Evolutionary conservation across 73 alveolate species (phyloP).

Genomic region (Effrenium voratum): DNA sequence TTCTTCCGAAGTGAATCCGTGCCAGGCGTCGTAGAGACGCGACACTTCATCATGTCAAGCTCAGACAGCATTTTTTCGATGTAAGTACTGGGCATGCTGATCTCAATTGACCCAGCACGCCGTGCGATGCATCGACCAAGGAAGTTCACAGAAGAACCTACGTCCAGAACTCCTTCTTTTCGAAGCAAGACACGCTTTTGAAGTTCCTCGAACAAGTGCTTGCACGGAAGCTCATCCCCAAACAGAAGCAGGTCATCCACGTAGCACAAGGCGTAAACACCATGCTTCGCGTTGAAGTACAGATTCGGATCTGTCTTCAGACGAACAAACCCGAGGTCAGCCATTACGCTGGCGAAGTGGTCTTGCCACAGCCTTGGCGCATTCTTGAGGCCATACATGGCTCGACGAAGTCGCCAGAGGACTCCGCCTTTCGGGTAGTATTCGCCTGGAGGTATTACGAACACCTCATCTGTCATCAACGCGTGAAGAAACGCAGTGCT

Average conservation of each 20-base stretch:
- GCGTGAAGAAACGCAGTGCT: slow-evolving; percentile 36
- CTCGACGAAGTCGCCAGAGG: background rate
- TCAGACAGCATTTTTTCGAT: background rate
- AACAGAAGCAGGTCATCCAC: slow-evolving; percentile 13
- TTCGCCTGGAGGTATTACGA: background rate
- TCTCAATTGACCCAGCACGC: background rate
- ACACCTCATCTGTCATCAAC: slow-evolving; percentile 25
- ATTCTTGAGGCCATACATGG: slow-evolving; percentile 39
- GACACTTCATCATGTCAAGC: background rate
- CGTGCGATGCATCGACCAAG: background rate
- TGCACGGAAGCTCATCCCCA: background rate
- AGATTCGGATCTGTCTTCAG: background rate
- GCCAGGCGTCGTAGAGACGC: background rate
- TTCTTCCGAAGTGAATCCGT: background rate
- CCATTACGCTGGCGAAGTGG: background rate
- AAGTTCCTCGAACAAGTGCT: slow-evolving; percentile 1
- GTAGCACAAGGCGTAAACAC: background rate
- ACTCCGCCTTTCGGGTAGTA: background rate
- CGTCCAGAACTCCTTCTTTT: background rate
- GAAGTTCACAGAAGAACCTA: background rate
- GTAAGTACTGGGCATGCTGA: slow-evolving; percentile 1
- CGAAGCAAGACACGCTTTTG: background rate
- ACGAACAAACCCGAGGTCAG: background rate
- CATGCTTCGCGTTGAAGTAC: background rate
- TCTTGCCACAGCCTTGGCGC: background rate